Evolutionary conservation across 805 yeast genomes (phyloP), one percentile per base, ranked within the genome.

Genomic region (Wickerhamiella sorbophila): DNA sequence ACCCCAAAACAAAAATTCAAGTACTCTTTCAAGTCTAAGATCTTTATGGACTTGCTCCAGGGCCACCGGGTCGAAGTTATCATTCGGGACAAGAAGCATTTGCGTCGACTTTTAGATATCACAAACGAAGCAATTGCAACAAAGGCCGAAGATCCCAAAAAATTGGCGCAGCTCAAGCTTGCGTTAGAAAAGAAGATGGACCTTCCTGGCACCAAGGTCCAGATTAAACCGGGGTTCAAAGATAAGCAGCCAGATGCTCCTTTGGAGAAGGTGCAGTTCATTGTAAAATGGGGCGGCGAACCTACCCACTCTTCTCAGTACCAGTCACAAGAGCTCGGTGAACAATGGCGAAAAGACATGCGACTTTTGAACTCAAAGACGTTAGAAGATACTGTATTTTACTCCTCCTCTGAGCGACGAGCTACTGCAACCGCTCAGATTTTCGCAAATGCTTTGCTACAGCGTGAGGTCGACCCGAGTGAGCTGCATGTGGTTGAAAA

Each of bases 261-360:
- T 27, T 91, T 91, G 17, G 96, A 88, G 50, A 91, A 91, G 58
- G 96, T 88, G 19, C 98, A 91, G 61, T 77, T 91, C 48, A 93
- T 91, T 47, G 67, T 91, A 53, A 91, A 91, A 59, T 91, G 98
- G 98, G 98, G 98, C 53, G 99, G 99, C 48, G 99, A 91, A 61
- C 96, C 98, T 4, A 91, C 99, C 1, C 99, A 91, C 60, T 86
- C 96, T 9, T 96, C 97, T 2, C 74, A 79, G 48, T 82, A 85
- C 58, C 99, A 91, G 63, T 94, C 95, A 1, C 72, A 79, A 22
- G 99, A 91, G 60, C 74, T 91, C 16, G 99, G 98, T 41, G 97
- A 88, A 57, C 95, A 87, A 61, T 72, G 82, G 65, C 77, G 98
- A 55, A 95, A 88, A 58, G 94, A 91, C 59, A 72, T 86, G 52